Percentiles rank a stretch among this genome's conserved stretches.
Conservation (phyloP, 2,329 filamentous ascomycete species). For the Sordariomycetes sp. region DNA sequence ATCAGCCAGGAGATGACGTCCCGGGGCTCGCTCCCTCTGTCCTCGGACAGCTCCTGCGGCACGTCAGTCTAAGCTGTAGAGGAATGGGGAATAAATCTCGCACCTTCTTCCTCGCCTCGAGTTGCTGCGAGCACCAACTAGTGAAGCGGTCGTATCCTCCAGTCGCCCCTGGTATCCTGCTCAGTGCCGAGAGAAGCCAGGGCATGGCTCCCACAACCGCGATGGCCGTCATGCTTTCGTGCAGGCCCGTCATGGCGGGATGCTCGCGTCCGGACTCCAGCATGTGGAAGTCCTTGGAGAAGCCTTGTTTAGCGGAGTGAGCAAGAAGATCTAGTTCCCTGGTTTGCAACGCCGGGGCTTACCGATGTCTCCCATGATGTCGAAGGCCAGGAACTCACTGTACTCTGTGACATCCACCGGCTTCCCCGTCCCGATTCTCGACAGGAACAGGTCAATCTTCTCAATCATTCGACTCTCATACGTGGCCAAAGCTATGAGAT, state of each 20-base stretch:
- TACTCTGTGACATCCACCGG: constrained; percentile 18
- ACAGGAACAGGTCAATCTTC: constrained; percentile 9
- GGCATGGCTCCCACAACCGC: constrained; percentile 2
- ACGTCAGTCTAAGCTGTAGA: not conserved
- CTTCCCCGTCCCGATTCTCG: constrained; percentile 12
- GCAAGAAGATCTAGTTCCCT: not conserved
- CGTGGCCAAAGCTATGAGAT: constrained; percentile 1
- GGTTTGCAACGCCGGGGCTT: not conserved
- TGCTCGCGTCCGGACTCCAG: constrained; percentile 14
- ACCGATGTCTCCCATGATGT: constrained; percentile 27
- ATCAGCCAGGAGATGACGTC: constrained; percentile 4
- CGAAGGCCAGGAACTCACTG: constrained; percentile 26
- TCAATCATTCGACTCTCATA: constrained; percentile 1
- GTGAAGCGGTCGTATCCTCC: constrained; percentile 2
- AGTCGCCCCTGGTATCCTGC: constrained; percentile 3
- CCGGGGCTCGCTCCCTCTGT: not conserved
- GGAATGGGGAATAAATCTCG: not conserved
- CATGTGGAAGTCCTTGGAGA: constrained; percentile 24
- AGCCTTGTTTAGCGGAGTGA: constrained; percentile 10
- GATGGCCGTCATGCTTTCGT: constrained; percentile 11
- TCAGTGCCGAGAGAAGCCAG: constrained; percentile 4
- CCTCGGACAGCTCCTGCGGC: not conserved
- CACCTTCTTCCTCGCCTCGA: constrained; percentile 3
- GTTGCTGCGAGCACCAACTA: constrained; percentile 2
- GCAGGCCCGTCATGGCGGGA: constrained; percentile 10